These are phyloP conservation scores for Talaromyces sp. DNA, from an alignment of 2,329 filamentous ascomycete genomes.

Conservation along the genomic window DNA sequence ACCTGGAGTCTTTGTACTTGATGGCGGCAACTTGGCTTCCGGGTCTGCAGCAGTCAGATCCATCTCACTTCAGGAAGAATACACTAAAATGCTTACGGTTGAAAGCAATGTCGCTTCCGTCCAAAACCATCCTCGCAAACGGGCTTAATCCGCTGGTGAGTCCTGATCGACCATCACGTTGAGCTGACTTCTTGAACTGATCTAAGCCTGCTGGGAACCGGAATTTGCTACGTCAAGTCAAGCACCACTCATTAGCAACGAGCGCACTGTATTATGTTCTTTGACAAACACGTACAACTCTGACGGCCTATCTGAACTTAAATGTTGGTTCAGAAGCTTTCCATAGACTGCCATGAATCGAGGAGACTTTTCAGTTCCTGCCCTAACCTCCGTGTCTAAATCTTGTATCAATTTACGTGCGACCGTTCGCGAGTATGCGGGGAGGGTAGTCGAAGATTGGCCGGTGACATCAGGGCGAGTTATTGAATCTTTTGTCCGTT, in stretches of 20 bases:
- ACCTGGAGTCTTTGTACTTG: constrained; percentile 20
- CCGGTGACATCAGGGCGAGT: constrained; percentile 42
- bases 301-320: constrained; percentile 63
- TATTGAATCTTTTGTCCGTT: constrained; percentile 36
- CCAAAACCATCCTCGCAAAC: constrained; percentile 55
- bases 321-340: constrained; percentile 65
- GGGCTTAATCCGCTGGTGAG: constrained; percentile 42
- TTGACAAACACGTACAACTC: constrained; percentile 38
- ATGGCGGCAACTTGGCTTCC: constrained; percentile 8
- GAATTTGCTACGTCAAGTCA: constrained; percentile 39
- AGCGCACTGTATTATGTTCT: neutral
- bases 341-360: constrained; percentile 68
- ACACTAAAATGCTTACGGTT: constrained; percentile 35
- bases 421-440: constrained; percentile 49
- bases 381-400: constrained; percentile 67
- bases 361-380: constrained; percentile 55
- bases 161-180: constrained; percentile 22
- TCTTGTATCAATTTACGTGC: constrained; percentile 58
- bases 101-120: constrained; percentile 44
- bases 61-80: neutral
- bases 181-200: constrained; percentile 20
- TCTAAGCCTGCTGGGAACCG: constrained; percentile 35
- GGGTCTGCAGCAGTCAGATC: constrained; percentile 30
- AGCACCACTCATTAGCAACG: neutral
- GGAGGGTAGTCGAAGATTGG: constrained; percentile 39